Evolutionary conservation across 2,329 filamentous ascomycete species (phyloP), one percentile per base, ranked within the genome.

Genomic region (Cercospora nicotianae): DNA sequence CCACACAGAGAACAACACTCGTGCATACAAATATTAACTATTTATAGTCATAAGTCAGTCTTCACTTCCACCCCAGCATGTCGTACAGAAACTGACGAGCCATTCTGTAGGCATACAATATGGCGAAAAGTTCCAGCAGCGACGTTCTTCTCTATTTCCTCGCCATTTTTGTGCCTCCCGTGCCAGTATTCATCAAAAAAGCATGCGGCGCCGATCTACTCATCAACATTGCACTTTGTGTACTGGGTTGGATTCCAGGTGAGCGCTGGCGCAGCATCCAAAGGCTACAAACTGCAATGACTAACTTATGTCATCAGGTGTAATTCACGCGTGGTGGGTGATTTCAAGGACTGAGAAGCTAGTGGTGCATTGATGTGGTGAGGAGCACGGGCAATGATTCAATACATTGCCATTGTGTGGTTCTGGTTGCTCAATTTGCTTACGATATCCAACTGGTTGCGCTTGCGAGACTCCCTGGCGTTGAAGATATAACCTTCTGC

Each of bases 151-250:
- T 72, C 55, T 72, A 72, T 62, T 60, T 69, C 18, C 64, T 69
- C 20, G 93, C 93, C 84, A 84, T 96, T 84, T 85, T 96, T 83
- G 87, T 96, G 73, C 93, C 93, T 63, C 93, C 93, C 78, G 83
- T 96, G 60, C 92, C 92, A 83, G 93, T 96, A 79, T 93, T 96
- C 85, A 89, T 96, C 73, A 92, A 96, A 87, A 87, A 89, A 73
- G 93, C 93, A 76, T 96, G 93, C 83, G 89, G 89, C 78, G 87
- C 88, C 74, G 91, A 95, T 79, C 85, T 96, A 77, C 84, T 94
- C 81, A 94, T 96, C 87, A 95, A 95, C 88, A 92, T 95, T 81
- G 85, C 92, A 77, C 84, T 96, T 81, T 94, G 91, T 74, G 87
- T 92, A 75, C 84, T 93, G 74, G 89, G 86, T 80, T 89, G 87